Base-by-base conservation (phyloP, 352 stramenopile genomes). In the Pythium utonaiense region DNA sequence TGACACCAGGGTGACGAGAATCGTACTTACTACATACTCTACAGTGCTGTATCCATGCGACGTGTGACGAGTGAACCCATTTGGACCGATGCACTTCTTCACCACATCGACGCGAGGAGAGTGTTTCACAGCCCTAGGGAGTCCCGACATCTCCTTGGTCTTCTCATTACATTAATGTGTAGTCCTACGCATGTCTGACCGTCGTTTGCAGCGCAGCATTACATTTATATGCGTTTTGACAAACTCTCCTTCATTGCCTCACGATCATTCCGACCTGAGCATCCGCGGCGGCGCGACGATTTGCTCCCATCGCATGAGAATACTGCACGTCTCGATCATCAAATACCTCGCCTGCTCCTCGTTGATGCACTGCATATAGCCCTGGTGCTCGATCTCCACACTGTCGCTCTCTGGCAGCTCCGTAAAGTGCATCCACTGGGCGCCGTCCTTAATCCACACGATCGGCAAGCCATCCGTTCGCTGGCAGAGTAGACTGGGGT, bases 241-340 rank as follows among this genome's bases (percentile, higher is more conserved):
- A n/a, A n/a, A n/a, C n/a, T n/a, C n/a, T n/a, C n/a, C n/a, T n/a
- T 33, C 5, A 33, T 33, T 21, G 14, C 6, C 44, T 34, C 13
- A 8, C 17, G 10, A 5, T 63, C 33, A 71, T 3, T 64, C 57
- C 6, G 60, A 57, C 3, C 41, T 54, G 21, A 87, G 75, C 57
- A 79, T 54, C 24, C 66, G 72, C 5, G 73, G 72, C 14, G 78
- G 78, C 8, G 77, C 70, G 25, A 86, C 75, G 13, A 80, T 40
- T 52, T 86, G 74, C 57, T 88, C 78, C 78, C 78, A 88, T 10
- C 78, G 74, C 40, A 80, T 74, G 54, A 79, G 71, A 21, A 88
- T 79, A 48, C 72, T 69, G 14, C 75, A 70, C 54, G 70, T 82
- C 40, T 88, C 66, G 16, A 88, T 66, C 38, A 88, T 71, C 25